Percentiles rank a stretch among this genome's conserved stretches.
Evolutionary conservation across 371 early-diverging fungal genomes (phyloP).

Genomic region (Mortierella polycephala): DNA sequence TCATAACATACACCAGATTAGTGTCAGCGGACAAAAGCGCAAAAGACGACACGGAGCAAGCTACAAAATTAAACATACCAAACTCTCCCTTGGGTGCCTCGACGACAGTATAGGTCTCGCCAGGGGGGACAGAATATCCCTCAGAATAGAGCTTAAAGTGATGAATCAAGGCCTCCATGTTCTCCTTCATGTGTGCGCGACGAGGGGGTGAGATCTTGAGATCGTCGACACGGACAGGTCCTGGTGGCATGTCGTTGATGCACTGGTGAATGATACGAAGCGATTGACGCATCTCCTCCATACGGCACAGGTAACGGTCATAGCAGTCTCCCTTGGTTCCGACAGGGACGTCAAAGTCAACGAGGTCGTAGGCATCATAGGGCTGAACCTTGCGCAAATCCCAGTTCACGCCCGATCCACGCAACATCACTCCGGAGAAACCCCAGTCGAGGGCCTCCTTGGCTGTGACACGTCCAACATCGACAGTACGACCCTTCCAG

Average conservation of each 20-base stretch:
- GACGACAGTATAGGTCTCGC: slow-evolving; percentile 96
- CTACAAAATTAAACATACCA: slow-evolving; percentile 59
- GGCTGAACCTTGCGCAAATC: slow-evolving; percentile 95
- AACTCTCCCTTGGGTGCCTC: slow-evolving; percentile 99
- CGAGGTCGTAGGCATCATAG: slow-evolving; percentile 94
- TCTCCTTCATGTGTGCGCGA: slow-evolving; percentile 95
- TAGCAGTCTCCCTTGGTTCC: slow-evolving; percentile 96
- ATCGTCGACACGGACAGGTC: slow-evolving; percentile 96
- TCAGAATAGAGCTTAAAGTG: slow-evolving; percentile 99
- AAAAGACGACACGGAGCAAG: background rate
- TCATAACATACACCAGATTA: background rate
- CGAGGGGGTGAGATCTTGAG: slow-evolving; percentile 97
- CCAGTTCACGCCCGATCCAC: slow-evolving; percentile 94
- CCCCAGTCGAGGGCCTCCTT: slow-evolving; percentile 92
- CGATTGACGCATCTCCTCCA: slow-evolving; percentile 98
- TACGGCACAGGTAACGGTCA: slow-evolving; percentile 95
- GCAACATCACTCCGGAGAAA: slow-evolving; percentile 95
- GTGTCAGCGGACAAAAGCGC: background rate
- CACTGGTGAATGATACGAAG: slow-evolving; percentile 96
- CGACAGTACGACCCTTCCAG: slow-evolving; percentile 92
- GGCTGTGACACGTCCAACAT: slow-evolving; percentile 87
- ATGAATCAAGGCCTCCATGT: slow-evolving; percentile 98
- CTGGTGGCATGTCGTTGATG: slow-evolving; percentile 94
- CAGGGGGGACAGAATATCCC: slow-evolving; percentile 96
- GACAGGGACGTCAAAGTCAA: slow-evolving; percentile 97